A percentile compares a stretch with the other conserved stretches of the same genome.
phyloP scores from a whole-genome alignment of 2,329 filamentous ascomycete genomes.

The Macrophomina tecta region DNA sequence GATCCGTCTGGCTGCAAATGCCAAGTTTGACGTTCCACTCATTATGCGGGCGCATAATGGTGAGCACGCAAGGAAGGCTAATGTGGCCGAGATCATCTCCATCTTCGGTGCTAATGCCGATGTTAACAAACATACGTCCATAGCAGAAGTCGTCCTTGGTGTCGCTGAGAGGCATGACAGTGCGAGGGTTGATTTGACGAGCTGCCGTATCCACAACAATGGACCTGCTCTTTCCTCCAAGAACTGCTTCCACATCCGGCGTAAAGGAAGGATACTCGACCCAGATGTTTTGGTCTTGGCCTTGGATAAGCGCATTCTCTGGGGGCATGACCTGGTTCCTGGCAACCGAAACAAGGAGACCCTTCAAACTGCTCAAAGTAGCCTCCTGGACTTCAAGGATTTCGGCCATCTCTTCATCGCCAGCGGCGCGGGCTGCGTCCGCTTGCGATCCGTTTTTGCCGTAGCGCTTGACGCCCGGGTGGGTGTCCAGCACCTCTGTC shows the following conservation, averaged over 20 bases:
- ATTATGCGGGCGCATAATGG: constrained; percentile 72
- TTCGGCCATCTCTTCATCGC: constrained; percentile 53
- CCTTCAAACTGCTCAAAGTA: constrained; percentile 70
- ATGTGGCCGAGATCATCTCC: constrained; percentile 68
- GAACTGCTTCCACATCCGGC: constrained; percentile 72
- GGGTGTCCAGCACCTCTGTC: constrained; percentile 48
- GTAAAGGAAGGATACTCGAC: constrained; percentile 75
- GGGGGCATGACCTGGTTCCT: constrained; percentile 78
- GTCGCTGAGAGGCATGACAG: constrained; percentile 79
- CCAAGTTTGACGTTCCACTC: constrained; percentile 74
- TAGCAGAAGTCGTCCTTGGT: constrained; percentile 77
- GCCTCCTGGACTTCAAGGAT: constrained; percentile 58
- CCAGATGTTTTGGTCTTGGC: constrained; percentile 83
- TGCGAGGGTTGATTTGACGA: constrained; percentile 57
- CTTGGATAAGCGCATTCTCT: constrained; percentile 70
- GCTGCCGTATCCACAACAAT: constrained; percentile 52
- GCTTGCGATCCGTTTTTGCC: constrained; percentile 37
- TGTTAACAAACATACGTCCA: constrained; percentile 76
- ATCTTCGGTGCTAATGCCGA: constrained; percentile 75
- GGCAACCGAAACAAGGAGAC: constrained; percentile 82
- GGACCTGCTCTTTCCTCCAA: constrained; percentile 62
- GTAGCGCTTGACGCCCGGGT: constrained; percentile 40
- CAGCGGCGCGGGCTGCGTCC: constrained; percentile 51
- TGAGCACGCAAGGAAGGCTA: constrained; percentile 75
- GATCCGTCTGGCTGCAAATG: constrained; percentile 79